Evolutionary conservation across 2,329 filamentous ascomycete genomes (phyloP).

Genomic region (Knufia petricola): DNA sequence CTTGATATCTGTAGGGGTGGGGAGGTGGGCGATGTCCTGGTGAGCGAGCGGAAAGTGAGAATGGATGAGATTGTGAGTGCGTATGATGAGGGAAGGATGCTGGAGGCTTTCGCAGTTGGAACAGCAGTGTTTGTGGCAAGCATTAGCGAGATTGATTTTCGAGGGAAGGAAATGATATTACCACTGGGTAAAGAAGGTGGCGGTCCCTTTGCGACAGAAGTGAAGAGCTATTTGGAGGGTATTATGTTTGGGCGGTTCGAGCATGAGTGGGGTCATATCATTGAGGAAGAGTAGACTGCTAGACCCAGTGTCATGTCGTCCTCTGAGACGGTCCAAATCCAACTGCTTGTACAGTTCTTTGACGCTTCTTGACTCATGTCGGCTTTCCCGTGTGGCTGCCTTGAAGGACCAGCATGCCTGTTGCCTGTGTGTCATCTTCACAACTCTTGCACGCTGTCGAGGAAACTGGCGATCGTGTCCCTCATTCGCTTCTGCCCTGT

Average conservation of each 20-base stretch:
- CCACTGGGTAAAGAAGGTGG: not conserved
- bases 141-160: constrained; percentile 18
- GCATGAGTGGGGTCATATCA: not conserved
- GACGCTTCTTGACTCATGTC: too few species aligned
- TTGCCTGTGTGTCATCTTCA: not conserved
- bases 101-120: constrained; percentile 79
- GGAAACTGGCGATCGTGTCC: not conserved
- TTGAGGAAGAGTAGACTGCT: too few species aligned
- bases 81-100: constrained; percentile 60
- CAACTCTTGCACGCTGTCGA: not conserved
- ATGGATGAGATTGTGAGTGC: constrained; percentile 70
- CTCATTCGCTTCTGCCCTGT: not conserved
- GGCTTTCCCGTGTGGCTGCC: too few species aligned
- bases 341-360: too few species aligned
- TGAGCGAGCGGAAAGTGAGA: constrained; percentile 74
- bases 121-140: constrained; percentile 48
- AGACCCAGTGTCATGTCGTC: too few species aligned
- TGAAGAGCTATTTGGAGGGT: not conserved
- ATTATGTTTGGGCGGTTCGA: not conserved
- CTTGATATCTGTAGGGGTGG: not conserved
- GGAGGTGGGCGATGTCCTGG: constrained; percentile 56
- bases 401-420: not conserved
- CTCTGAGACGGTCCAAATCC: too few species aligned
- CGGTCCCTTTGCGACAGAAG: not conserved
- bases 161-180: constrained; percentile 7